Evolutionary conservation across 1,284 basidiomycete genomes (phyloP).

Genomic region (Apiotrichum porosum): DNA sequence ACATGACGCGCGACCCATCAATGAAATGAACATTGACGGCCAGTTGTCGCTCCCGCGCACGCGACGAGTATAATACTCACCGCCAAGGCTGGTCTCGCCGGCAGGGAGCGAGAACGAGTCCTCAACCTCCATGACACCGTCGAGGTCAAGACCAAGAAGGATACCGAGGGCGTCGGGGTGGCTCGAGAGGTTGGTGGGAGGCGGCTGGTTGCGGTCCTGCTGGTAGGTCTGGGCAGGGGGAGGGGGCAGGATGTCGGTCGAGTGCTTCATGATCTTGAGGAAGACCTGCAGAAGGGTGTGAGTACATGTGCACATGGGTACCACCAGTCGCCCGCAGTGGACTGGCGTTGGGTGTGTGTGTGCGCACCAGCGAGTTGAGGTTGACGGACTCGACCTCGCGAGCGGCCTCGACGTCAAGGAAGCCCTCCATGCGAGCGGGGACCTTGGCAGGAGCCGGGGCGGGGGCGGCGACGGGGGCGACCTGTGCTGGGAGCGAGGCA

Average conservation of each 20-base stretch:
- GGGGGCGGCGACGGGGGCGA: constrained; percentile 58
- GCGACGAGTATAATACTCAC: no score
- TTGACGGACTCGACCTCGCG: constrained; percentile 72
- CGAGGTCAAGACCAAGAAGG: constrained; percentile 83
- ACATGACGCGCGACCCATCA: no score
- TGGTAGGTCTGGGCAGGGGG: constrained; percentile 32
- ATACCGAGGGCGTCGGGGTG: constrained; percentile 69
- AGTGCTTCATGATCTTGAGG: constrained; percentile 82
- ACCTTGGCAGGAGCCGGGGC: constrained; percentile 56
- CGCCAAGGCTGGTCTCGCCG: constrained; percentile 37
- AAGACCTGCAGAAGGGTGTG: constrained; percentile 60
- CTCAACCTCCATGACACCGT: constrained; percentile 84
- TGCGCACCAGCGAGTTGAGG: constrained; percentile 74
- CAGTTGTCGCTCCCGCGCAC: no score
- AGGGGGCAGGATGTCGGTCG: constrained; percentile 47
- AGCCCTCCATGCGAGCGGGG: constrained; percentile 80
- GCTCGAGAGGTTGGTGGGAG: constrained; percentile 37
- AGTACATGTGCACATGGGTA: not conserved
- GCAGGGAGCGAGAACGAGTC: constrained; percentile 80
- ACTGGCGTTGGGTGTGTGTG: no score
- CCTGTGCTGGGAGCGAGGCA: constrained; percentile 67
- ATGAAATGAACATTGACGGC: no score
- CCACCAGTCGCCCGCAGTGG: no score
- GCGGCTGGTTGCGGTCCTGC: constrained; percentile 42
- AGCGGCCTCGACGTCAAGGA: constrained; percentile 82